Percentiles rank a stretch among this genome's conserved stretches.
These are phyloP conservation scores for Crassisporium funariophilum DNA, from an alignment of 768 basidiomycete species.

Conservation along the genomic window DNA sequence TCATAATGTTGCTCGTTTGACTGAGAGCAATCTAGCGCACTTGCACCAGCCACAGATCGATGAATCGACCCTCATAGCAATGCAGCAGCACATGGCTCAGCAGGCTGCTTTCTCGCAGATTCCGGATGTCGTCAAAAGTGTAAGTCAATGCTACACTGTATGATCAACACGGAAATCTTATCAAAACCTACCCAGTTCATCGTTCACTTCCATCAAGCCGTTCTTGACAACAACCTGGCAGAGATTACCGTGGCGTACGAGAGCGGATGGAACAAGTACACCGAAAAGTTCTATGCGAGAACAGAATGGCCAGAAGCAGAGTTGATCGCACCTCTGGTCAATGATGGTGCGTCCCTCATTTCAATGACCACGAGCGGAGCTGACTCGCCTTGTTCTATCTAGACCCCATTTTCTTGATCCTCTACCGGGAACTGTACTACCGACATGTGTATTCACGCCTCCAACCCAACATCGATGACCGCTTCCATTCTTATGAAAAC, in stretches of 20 bases:
- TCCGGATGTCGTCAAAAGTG: slow-evolving; percentile 87
- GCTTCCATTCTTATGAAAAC: slow-evolving; percentile 97
- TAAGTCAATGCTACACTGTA: slow-evolving; percentile 38
- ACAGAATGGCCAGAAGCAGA: slow-evolving; percentile 99
- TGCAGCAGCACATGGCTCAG: slow-evolving; percentile 85
- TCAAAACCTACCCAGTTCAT: slow-evolving; percentile 82
- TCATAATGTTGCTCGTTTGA: slow-evolving; percentile 9
- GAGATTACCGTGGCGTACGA: slow-evolving; percentile 95
- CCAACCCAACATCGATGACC: slow-evolving; percentile 94
- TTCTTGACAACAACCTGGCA: slow-evolving; percentile 85
- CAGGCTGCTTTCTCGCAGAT: slow-evolving; percentile 82
- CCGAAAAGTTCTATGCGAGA: slow-evolving; percentile 93
- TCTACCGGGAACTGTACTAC: slow-evolving; percentile 95
- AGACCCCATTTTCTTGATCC: slow-evolving; percentile 93
- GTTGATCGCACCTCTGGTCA: slow-evolving; percentile 90
- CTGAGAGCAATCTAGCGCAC: slow-evolving; percentile 33
- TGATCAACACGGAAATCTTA: not conserved
- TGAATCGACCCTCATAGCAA: slow-evolving; percentile 65
- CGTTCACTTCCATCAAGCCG: slow-evolving; percentile 92
- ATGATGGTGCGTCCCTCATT: slow-evolving; percentile 65
- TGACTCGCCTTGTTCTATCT: not conserved
- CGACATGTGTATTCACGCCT: slow-evolving; percentile 95
- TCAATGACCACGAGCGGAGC: not conserved
- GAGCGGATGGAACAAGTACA: slow-evolving; percentile 95
- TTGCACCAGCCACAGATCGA: slow-evolving; percentile 67